Evolutionary conservation across 2,329 filamentous ascomycete species (phyloP).

Genomic region (Ascochyta viciae-villosae): DNA sequence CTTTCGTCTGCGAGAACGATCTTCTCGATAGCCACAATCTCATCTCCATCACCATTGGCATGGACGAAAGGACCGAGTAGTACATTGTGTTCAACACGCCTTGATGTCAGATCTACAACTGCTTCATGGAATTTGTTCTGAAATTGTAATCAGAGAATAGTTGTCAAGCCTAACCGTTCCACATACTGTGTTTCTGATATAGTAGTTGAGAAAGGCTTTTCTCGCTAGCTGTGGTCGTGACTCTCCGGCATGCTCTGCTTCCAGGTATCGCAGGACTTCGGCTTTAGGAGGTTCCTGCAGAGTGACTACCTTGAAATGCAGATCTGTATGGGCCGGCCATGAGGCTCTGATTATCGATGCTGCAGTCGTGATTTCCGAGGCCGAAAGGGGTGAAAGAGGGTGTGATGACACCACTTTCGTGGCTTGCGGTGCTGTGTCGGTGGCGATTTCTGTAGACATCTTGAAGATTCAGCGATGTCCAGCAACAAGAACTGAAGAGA

Average conservation of each 20-base stretch:
- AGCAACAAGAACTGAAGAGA: not conserved
- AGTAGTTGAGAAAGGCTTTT: conserved; percentile 66
- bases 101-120: conserved; percentile 60
- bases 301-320: conserved; percentile 73
- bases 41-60: conserved; percentile 65
- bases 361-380: conserved; percentile 63
- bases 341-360: conserved; percentile 58
- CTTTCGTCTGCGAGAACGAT: conserved; percentile 62
- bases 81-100: conserved; percentile 63
- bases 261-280: conserved; percentile 65
- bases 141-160: conserved; percentile 5
- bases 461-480: conserved; percentile 3
- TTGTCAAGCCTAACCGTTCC: conserved; percentile 4
- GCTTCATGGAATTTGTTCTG: conserved; percentile 70
- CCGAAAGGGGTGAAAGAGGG: conserved; percentile 66
- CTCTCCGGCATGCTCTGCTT: conserved; percentile 64
- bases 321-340: conserved; percentile 63
- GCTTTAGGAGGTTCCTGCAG: conserved; percentile 70
- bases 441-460: conserved; percentile 43
- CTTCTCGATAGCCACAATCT: conserved; percentile 65
- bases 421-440: conserved; percentile 25
- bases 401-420: conserved; percentile 51
- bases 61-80: conserved; percentile 65
- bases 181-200: conserved; percentile 65
- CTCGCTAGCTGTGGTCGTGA: conserved; percentile 60